These are phyloP conservation scores for Boletus huronensis DNA, from an alignment of 768 basidiomycete species.

Conservation along the genomic window DNA sequence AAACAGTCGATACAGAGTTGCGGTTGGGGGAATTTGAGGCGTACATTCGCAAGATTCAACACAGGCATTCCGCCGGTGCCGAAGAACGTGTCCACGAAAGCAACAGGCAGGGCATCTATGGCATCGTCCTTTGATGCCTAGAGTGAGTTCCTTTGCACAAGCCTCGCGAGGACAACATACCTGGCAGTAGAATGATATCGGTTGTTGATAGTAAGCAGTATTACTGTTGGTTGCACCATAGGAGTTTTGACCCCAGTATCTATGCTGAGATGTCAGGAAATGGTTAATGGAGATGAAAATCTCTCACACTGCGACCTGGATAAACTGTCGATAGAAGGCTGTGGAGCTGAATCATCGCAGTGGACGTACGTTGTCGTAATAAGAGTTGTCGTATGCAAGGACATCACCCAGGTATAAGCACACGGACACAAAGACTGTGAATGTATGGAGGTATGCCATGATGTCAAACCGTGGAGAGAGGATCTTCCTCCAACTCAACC, in stretches of 20 bases:
- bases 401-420: slow-evolving; percentile 16
- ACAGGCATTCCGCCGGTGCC: slow-evolving; percentile 58
- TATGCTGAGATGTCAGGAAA: slow-evolving; percentile 21
- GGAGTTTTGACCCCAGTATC: slow-evolving; percentile 77
- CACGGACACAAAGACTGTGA: slow-evolving; percentile 1
- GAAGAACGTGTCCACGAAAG: slow-evolving; percentile 68
- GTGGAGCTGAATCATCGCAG: not conserved
- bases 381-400: slow-evolving; percentile 50
- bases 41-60: slow-evolving; percentile 66
- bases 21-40: slow-evolving; percentile 6
- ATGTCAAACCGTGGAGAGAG: not conserved
- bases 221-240: slow-evolving; percentile 58
- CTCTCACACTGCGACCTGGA: slow-evolving; percentile 54
- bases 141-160: slow-evolving; percentile 4
- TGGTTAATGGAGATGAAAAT: not conserved
- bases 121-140: slow-evolving; percentile 48
- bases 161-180: slow-evolving; percentile 29
- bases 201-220: slow-evolving; percentile 55
- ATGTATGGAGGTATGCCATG: slow-evolving; percentile 10
- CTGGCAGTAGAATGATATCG: slow-evolving; percentile 61
- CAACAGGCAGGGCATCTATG: slow-evolving; percentile 65
- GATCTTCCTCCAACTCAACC: not conserved
- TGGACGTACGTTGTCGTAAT: slow-evolving; percentile 60
- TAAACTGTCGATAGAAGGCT: slow-evolving; percentile 3
- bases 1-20: not conserved